Percentiles rank a stretch among this genome's conserved stretches.
Evolutionary conservation across 768 basidiomycete species (phyloP).

Genomic region (Naematelia encephala): DNA sequence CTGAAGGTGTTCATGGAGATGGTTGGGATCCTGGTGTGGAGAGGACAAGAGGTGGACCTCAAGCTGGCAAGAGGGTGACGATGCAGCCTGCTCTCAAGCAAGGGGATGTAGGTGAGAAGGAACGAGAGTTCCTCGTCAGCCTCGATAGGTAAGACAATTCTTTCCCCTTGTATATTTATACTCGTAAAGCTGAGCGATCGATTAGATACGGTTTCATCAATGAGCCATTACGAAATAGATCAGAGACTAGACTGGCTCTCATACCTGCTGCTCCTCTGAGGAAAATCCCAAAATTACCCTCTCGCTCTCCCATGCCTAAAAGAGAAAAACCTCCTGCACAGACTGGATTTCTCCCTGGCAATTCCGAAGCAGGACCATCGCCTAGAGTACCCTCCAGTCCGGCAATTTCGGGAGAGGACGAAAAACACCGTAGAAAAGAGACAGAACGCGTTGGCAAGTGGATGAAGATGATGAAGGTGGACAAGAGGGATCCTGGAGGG

Average conservation of each 20-base stretch:
- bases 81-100: slow-evolving; percentile 49
- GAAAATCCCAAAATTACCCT: slow-evolving; percentile 56
- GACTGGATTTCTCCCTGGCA: slow-evolving; percentile 1
- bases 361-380: slow-evolving; percentile 55
- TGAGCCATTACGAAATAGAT: slow-evolving; percentile 59
- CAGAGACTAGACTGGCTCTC: slow-evolving; percentile 72
- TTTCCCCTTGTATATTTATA: not conserved
- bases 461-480: slow-evolving; percentile 74
- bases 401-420: slow-evolving; percentile 48
- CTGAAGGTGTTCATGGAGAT: slow-evolving; percentile 86
- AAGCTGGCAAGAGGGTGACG: slow-evolving; percentile 49
- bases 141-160: slow-evolving; percentile 73
- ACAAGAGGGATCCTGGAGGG: slow-evolving; percentile 67
- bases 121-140: slow-evolving; percentile 66
- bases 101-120: slow-evolving; percentile 67
- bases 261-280: slow-evolving; percentile 63
- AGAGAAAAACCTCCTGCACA: slow-evolving; percentile 21
- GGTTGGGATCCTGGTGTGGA: slow-evolving; percentile 93
- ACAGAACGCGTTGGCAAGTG: slow-evolving; percentile 78
- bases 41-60: slow-evolving; percentile 67
- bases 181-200: not conserved
- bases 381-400: slow-evolving; percentile 23
- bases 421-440: slow-evolving; percentile 58
- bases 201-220: slow-evolving; percentile 87
- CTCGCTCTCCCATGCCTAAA: slow-evolving; percentile 27